Base-by-base conservation (phyloP, 495 filamentous ascomycete genomes). In the Xylaria flabelliformis region DNA sequence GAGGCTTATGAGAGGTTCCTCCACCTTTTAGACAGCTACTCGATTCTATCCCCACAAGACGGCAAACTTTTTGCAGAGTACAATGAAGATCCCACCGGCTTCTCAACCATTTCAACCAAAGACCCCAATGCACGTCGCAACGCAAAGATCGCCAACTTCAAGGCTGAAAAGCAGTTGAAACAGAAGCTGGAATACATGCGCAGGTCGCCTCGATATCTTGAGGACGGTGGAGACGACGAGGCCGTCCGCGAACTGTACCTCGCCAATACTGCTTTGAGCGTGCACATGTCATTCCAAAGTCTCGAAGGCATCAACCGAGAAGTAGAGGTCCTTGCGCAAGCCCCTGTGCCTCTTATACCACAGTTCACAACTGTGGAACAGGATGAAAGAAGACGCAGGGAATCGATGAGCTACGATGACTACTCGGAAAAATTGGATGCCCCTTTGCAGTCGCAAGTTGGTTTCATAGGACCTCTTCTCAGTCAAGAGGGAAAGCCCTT, bases 291-390 rank as follows among this genome's bases (percentile, higher is more conserved):
- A 15, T 97, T 98, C 76, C 92, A 95, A 79, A 85, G 90, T 0
- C 87, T 98, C 21, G 97, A 98, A 78, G 86, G 92, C 15, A 86
- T 98, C 42, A 90, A 90, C 29, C 91, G 93, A 73, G 96, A 99
- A 81, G 81, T 93, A 32, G 88, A 94, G 21, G 91, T 99, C 74
- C 85, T 99, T 4, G 87, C 91, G 6, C 85, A 90, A 72, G 93
- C 92, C 46, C 92, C 92, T 6, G 81, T 82, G 12, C 83, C 87
- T 1, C 82, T 83, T 19, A 78, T 80, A 46, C 73, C 74, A 1
- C 74, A 75, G 29, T 58, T 34, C 36, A 71, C 75, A 69, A 81
- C 66, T 65, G 63, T 76, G 67, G 76, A 85, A 50, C 82, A 85
- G 34, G 85, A 90, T 55, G 86, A 88, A 69, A 81, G 86, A 17